Base-by-base conservation (phyloP, 129 eudicot species). In the Silybum marianum region DNA sequence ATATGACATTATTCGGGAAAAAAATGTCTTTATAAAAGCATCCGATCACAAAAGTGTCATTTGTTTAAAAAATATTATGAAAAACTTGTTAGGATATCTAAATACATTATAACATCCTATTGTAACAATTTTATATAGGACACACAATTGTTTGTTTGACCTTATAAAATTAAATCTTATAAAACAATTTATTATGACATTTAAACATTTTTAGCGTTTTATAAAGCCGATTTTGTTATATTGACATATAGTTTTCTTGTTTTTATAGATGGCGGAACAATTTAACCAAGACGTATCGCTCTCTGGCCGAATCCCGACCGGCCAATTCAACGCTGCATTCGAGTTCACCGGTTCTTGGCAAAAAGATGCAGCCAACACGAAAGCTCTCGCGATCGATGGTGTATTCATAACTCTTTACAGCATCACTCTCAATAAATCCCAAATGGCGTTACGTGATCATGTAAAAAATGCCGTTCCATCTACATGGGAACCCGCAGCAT, bases 281-380 rank as follows among this genome's bases (percentile, higher is more conserved):
- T 91, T 91, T 85, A 91, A 89, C 83, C 88, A 86, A 73, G 97
- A 91, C 28, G 78, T 91, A 19, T 69, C 93, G 19, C 89, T 91
- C 67, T 88, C 97, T 4, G 88, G 92, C 72, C 86, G 89, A 83
- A 91, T 91, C 24, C 97, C 97, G 30, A 89, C 93, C 0, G 97
- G 97, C 69, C 93, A 91, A 38, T 86, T 91, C 78, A 91, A 91
- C 66, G 85, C 97, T 54, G 93, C 97, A 39, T 91, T 91, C 79
- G 93, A 91, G 76, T 86, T 89, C 73, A 84, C 89, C 0, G 93
- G 93, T 16, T 77, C 84, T 72, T 91, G 97, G 97, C 89, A 84
- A 82, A 91, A 87, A 80, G 97, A 91, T 75, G 97, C 93, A 19
- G 89, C 90, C 78, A 74, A 77, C 82, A 89, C 91, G n/a, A 91